phyloP scores from a whole-genome alignment of 257 asterid species.

The Gardenia jasminoides region DNA sequence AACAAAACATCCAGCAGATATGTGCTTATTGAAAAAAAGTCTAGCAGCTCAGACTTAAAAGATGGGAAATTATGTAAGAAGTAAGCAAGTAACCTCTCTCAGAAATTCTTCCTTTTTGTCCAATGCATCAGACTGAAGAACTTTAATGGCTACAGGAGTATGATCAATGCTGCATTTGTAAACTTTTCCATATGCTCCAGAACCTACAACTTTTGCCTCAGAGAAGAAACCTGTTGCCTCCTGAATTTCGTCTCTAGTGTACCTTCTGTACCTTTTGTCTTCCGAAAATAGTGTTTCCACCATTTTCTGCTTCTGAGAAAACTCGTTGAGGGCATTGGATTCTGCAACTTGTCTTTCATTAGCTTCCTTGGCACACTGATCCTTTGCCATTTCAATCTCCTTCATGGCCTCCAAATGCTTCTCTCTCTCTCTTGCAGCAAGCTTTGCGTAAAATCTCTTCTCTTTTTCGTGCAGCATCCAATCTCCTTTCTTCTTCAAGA shows the following conservation, averaged over 20 bases:
- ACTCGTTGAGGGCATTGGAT: slow-evolving; percentile 49
- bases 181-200: slow-evolving; percentile 87
- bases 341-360: slow-evolving; percentile 74
- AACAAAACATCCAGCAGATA: background rate
- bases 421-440: slow-evolving; percentile 58
- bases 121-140: slow-evolving; percentile 56
- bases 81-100: slow-evolving; percentile 54
- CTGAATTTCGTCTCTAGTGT: slow-evolving; percentile 58
- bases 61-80: slow-evolving; percentile 3
- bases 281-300: slow-evolving; percentile 53
- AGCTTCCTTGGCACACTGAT: slow-evolving; percentile 56
- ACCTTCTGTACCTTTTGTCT: slow-evolving; percentile 79
- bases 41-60: slow-evolving; percentile 3
- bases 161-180: slow-evolving; percentile 77
- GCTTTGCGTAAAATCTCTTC: slow-evolving; percentile 58
- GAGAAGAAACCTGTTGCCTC: slow-evolving; percentile 59
- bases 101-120: slow-evolving; percentile 70
- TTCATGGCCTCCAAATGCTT: slow-evolving; percentile 74
- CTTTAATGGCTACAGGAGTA: slow-evolving; percentile 75
- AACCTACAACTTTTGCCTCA: slow-evolving; percentile 63
- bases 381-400: slow-evolving; percentile 65
- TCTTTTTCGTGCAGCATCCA: slow-evolving; percentile 65
- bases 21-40: background rate
- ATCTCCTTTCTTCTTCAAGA: slow-evolving; percentile 62
- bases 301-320: slow-evolving; percentile 58